These are phyloP conservation scores for Rubroboletus pulcherrimus DNA, from an alignment of 768 basidiomycete species.

Conservation along the genomic window DNA sequence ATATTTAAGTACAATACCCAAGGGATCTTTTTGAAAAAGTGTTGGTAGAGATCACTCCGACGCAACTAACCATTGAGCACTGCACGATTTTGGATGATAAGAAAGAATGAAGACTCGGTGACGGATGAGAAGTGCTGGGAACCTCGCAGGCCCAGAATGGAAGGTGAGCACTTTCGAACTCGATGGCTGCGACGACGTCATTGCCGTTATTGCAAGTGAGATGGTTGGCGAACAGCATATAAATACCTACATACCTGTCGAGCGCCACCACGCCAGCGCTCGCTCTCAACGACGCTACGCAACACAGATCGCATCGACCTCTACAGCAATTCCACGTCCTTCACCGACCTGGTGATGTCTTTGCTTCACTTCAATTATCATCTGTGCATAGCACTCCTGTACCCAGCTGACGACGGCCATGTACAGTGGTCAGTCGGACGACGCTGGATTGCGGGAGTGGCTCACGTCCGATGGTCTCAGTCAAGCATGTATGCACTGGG, in stretches of 20 bases:
- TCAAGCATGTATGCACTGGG: background rate
- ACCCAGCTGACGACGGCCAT: constrained; percentile 2
- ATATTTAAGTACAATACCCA: background rate
- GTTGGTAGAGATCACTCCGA: background rate
- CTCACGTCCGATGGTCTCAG: constrained; percentile 6
- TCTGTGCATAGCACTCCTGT: constrained; percentile 10
- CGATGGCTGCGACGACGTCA: background rate
- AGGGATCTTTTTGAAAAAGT: background rate
- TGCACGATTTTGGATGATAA: background rate
- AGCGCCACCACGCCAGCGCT: background rate
- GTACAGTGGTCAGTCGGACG: constrained; percentile 2
- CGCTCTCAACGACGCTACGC: background rate
- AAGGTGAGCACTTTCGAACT: background rate
- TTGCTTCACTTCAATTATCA: background rate
- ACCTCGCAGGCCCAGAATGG: background rate
- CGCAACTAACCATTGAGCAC: background rate
- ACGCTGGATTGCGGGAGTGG: constrained; percentile 5
- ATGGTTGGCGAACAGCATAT: background rate
- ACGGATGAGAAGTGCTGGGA: too few relatives aligned
- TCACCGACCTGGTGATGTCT: background rate
- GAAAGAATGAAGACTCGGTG: background rate
- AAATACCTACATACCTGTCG: background rate
- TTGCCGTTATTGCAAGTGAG: background rate
- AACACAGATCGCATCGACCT: background rate
- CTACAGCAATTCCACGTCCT: background rate